Base-by-base conservation (phyloP, 2,329 filamentous ascomycete species). In the Paecilomyces variotii region DNA sequence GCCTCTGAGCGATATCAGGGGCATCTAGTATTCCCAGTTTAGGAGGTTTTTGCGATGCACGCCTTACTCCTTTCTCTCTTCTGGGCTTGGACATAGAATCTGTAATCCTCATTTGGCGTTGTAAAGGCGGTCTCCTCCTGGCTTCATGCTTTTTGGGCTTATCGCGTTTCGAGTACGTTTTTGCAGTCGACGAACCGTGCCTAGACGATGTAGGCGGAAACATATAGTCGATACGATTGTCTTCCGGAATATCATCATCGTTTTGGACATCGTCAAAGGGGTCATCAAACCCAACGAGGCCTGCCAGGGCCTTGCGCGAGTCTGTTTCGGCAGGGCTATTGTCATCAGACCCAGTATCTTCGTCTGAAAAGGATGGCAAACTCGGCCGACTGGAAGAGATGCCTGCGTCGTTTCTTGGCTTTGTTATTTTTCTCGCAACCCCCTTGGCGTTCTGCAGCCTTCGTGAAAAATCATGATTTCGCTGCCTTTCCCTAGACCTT, bases 1-100 rank as follows among this genome's bases (percentile, higher is more conserved):
- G 57, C 3, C 62, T 62, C 24, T 66, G 60, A 28, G 67, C 60
- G 60, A 76, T 63, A 68, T 72, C 65, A 62, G 74, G 65, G n/a
- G 74, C 73, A 71, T 86, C 83, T 5, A 84, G 65, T 19, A 86
- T 79, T 60, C 83, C 80, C 52, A 79, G 64, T 51, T 63, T 68
- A 5, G 72, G 70, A 27, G 64, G 57, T 25, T 57, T 61, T 53
- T 60, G 57, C 7, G 63, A 63, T 55, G 39, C 62, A 61, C 64
- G 67, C 57, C 60, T 68, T 27, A 60, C 63, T 58, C 61, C 66
- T 45, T 62, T 64, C 12, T 55, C 56, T 45, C 63, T 45, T 45
- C 39, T 45, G 39, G n/a, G 39, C 39, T 45, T 65, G 27, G 67
- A 65, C 3, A 68, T 64, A 34, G 64, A 57, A 59, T 77, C 73